Conservation (phyloP, 1,284 basidiomycete species). For the Apiotrichum siamense region DNA sequence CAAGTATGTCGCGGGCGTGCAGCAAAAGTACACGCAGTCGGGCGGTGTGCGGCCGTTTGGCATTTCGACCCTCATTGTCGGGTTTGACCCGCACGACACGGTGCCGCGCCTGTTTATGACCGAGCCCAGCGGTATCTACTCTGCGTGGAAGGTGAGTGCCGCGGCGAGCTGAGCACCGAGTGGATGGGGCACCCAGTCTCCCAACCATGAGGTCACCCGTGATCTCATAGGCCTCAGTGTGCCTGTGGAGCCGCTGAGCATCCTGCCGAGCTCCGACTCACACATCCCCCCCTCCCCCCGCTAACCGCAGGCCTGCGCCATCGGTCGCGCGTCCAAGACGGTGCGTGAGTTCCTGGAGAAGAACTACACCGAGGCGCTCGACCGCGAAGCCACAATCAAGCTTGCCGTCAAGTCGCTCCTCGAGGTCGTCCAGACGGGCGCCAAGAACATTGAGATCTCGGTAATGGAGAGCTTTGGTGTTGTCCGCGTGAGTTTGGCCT, state of each 20-base stretch:
- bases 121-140: slow-evolving; percentile 96
- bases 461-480: slow-evolving; percentile 92
- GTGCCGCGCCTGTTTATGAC: slow-evolving; percentile 90
- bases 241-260: not conserved
- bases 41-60: slow-evolving; percentile 98
- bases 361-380: slow-evolving; percentile 89
- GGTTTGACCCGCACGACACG: slow-evolving; percentile 90
- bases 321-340: slow-evolving; percentile 95
- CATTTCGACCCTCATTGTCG: slow-evolving; percentile 92
- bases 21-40: slow-evolving; percentile 98
- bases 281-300: no score
- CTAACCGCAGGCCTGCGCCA: slow-evolving; percentile 75
- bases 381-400: slow-evolving; percentile 85
- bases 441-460: slow-evolving; percentile 61
- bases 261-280: not conserved
- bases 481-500: slow-evolving; percentile 62
- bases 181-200: no score
- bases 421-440: slow-evolving; percentile 60
- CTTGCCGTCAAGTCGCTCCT: slow-evolving; percentile 85
- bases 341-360: slow-evolving; percentile 98
- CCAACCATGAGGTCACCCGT: no score
- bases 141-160: slow-evolving; percentile 90
- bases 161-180: no score
- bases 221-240: no score
- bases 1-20: slow-evolving; percentile 92